Percentiles rank a stretch among this genome's conserved stretches.
These are phyloP conservation scores for Pseudoneurospora amorphoporcata DNA, from an alignment of 495 filamentous ascomycete genomes.

Conservation along the genomic window DNA sequence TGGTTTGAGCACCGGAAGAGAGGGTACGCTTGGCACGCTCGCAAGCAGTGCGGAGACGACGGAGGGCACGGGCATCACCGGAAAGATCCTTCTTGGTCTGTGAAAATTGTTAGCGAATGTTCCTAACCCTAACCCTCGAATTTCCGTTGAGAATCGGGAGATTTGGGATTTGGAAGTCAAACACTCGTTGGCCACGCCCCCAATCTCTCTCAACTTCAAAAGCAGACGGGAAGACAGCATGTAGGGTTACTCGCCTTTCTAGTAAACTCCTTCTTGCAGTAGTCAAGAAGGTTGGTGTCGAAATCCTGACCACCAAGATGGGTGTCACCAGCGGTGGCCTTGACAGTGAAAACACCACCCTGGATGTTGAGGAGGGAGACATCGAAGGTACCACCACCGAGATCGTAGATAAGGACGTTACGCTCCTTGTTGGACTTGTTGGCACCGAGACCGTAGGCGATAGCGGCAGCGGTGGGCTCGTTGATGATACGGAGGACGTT, in stretches of 20 bases:
- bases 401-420: constrained; percentile 98
- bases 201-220: too few relatives aligned
- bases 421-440: constrained; percentile 95
- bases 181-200: too few relatives aligned
- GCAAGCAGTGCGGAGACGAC: constrained; percentile 95
- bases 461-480: constrained; percentile 94
- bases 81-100: constrained; percentile 74
- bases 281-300: constrained; percentile 92
- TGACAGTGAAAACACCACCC: constrained; percentile 99
- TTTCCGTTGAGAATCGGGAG: too few relatives aligned
- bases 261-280: constrained; percentile 93
- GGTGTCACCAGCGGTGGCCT: constrained; percentile 97
- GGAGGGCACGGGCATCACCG: constrained; percentile 88
- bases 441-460: constrained; percentile 89
- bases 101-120: not conserved
- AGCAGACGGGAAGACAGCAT: not conserved
- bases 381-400: constrained; percentile 99
- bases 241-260: constrained; percentile 62
- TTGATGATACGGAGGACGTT: constrained; percentile 99
- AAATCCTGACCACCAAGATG: constrained; percentile 99
- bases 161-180: too few relatives aligned
- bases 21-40: constrained; percentile 99
- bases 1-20: constrained; percentile 91
- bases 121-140: too few relatives aligned
- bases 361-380: constrained; percentile 97